Conservation (phyloP, 2,329 filamentous ascomycete species). For the Fusarium veterinarium region DNA sequence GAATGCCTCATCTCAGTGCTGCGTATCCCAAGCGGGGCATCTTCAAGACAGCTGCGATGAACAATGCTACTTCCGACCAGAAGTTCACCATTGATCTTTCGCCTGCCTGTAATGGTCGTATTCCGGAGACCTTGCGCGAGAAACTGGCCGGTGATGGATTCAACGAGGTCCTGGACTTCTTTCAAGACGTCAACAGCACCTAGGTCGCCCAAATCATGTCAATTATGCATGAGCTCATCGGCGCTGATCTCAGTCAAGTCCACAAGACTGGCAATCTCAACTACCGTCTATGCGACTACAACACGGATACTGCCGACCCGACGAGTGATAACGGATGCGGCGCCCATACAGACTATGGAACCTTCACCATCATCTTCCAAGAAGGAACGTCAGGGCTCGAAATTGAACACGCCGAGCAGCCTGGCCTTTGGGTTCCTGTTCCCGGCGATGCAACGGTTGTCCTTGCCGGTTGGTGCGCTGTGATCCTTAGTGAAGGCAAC, state of each 20-base stretch:
- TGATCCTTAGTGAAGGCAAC: neutral
- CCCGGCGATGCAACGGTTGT: neutral
- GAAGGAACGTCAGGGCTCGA: too few relatives aligned
- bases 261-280: neutral
- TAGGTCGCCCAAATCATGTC: neutral
- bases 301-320: too few relatives aligned
- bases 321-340: too few relatives aligned
- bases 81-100: constrained; percentile 7
- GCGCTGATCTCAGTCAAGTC: neutral
- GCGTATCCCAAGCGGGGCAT: neutral
- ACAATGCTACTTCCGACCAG: neutral
- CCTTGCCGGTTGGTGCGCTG: constrained; percentile 2
- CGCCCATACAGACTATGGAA: too few relatives aligned
- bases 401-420: too few relatives aligned
- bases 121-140: neutral
- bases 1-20: neutral
- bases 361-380: too few relatives aligned
- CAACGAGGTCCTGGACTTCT: neutral
- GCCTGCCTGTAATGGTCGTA: neutral
- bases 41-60: neutral
- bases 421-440: too few relatives aligned
- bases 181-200: neutral
- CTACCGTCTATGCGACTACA: too few relatives aligned
- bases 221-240: neutral
- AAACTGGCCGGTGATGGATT: neutral